A percentile compares a stretch with the other conserved stretches of the same genome.
These are phyloP conservation scores for Zopfia rhizophila DNA, from an alignment of 2,329 filamentous ascomycete genomes.

Conservation along the genomic window DNA sequence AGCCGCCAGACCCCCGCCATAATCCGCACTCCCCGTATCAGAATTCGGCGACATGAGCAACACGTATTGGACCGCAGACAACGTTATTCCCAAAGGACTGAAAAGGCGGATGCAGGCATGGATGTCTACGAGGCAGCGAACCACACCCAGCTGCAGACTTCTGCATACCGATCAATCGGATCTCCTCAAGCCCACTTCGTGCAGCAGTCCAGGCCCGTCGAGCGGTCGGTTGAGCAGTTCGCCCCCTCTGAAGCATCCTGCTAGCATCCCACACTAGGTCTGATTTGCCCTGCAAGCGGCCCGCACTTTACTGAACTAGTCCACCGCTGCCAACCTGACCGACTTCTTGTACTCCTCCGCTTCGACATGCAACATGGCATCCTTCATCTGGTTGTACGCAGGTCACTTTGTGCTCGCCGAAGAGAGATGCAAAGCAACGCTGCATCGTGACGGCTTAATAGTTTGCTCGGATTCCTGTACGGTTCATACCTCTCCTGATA, in stretches of 20 bases:
- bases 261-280: too few species aligned
- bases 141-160: conserved; percentile 6
- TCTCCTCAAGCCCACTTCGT: neutral
- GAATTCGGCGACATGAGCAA: conserved; percentile 29
- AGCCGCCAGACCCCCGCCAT: conserved; percentile 42
- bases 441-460: conserved; percentile 1
- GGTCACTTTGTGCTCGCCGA: conserved; percentile 7
- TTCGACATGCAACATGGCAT: conserved; percentile 1
- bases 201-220: conserved; percentile 7
- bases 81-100: conserved; percentile 15
- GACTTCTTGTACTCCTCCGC: conserved; percentile 34
- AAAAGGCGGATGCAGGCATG: conserved; percentile 39
- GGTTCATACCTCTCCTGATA: neutral
- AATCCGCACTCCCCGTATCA: conserved; percentile 33
- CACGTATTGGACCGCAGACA: conserved; percentile 10
- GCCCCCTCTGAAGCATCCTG: too few species aligned
- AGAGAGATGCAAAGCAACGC: conserved; percentile 16
- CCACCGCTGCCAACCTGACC: conserved; percentile 41
- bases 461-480: neutral
- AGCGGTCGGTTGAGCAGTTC: conserved; percentile 20
- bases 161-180: conserved; percentile 1
- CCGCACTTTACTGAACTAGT: neutral
- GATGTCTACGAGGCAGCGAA: conserved; percentile 20
- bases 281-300: neutral
- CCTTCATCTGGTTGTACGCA: conserved; percentile 21